These are phyloP conservation scores for Ramalina intermedia DNA, from an alignment of 495 filamentous ascomycete species.

Conservation along the genomic window DNA sequence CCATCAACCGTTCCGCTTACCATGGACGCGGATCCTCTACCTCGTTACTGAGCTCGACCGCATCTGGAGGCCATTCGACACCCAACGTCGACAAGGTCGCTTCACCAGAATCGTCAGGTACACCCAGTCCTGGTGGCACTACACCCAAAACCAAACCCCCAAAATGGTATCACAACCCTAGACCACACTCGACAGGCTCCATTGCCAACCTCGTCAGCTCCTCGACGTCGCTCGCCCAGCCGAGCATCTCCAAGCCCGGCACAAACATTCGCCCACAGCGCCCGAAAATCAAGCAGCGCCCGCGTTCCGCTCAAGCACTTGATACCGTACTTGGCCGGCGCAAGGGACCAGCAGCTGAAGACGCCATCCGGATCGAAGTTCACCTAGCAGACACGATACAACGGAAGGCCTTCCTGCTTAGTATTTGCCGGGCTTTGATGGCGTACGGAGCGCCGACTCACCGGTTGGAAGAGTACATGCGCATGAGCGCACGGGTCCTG, in stretches of 20 bases:
- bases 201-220: slow-evolving; percentile 44
- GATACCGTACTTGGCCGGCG: slow-evolving; percentile 27
- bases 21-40: neutral
- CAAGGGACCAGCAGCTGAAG: slow-evolving; percentile 32
- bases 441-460: slow-evolving; percentile 68
- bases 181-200: slow-evolving; percentile 30
- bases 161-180: slow-evolving; percentile 50
- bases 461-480: slow-evolving; percentile 73
- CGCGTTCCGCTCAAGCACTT: slow-evolving; percentile 29
- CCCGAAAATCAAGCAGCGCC: slow-evolving; percentile 20
- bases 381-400: slow-evolving; percentile 76
- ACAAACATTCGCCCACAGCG: slow-evolving; percentile 6
- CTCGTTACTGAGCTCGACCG: slow-evolving; percentile 1
- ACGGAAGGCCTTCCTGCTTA: slow-evolving; percentile 71
- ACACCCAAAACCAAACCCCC: slow-evolving; percentile 32
- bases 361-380: slow-evolving; percentile 71
- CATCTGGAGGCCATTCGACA: slow-evolving; percentile 1
- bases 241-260: slow-evolving; percentile 17
- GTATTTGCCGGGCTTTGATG: slow-evolving; percentile 80
- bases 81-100: slow-evolving; percentile 19
- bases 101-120: slow-evolving; percentile 26
- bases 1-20: slow-evolving; percentile 3
- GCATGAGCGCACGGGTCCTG: slow-evolving; percentile 74
- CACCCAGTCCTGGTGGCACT: slow-evolving; percentile 20
- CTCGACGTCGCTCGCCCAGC: slow-evolving; percentile 35